Percentiles rank a stretch among this genome's conserved stretches.
Conservation (phyloP, 2,329 filamentous ascomycete species). For the Fusarium devonianum region DNA sequence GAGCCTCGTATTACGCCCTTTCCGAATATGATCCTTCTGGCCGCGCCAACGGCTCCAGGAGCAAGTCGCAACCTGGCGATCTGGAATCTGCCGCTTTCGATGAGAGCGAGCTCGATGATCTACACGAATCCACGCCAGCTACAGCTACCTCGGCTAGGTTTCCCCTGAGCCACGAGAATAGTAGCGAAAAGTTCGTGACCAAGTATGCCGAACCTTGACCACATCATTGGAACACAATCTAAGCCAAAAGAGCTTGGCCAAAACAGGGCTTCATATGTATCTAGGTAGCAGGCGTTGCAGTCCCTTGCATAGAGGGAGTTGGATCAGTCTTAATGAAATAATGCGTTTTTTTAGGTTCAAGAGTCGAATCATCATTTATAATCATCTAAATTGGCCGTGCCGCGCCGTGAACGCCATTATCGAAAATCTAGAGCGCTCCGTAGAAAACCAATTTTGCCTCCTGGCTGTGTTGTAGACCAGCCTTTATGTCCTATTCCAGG, state of each 20-base stretch:
- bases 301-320: slow-evolving; percentile 27
- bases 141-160: slow-evolving; percentile 57
- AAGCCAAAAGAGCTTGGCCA: not conserved
- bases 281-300: slow-evolving; percentile 22
- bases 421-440: slow-evolving; percentile 37
- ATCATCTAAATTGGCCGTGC: slow-evolving; percentile 33
- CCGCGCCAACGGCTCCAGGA: slow-evolving; percentile 56
- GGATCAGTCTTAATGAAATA: slow-evolving; percentile 24
- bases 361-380: slow-evolving; percentile 29
- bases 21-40: slow-evolving; percentile 48
- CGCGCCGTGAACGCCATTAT: slow-evolving; percentile 38
- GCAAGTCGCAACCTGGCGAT: slow-evolving; percentile 57
- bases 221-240: not conserved
- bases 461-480: slow-evolving; percentile 20
- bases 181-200: slow-evolving; percentile 45
- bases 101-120: slow-evolving; percentile 69
- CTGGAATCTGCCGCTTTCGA: slow-evolving; percentile 71
- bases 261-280: slow-evolving; percentile 1
- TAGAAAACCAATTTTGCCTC: slow-evolving; percentile 32
- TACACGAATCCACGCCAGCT: slow-evolving; percentile 60
- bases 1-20: slow-evolving; percentile 62
- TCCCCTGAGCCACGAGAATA: slow-evolving; percentile 63
- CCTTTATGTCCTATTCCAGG: slow-evolving; percentile 31
- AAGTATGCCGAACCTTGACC: slow-evolving; percentile 26
- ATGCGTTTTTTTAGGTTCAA: slow-evolving; percentile 26